Base-by-base conservation (phyloP, 75 land plant species). In the Azolla pinnata region DNA sequence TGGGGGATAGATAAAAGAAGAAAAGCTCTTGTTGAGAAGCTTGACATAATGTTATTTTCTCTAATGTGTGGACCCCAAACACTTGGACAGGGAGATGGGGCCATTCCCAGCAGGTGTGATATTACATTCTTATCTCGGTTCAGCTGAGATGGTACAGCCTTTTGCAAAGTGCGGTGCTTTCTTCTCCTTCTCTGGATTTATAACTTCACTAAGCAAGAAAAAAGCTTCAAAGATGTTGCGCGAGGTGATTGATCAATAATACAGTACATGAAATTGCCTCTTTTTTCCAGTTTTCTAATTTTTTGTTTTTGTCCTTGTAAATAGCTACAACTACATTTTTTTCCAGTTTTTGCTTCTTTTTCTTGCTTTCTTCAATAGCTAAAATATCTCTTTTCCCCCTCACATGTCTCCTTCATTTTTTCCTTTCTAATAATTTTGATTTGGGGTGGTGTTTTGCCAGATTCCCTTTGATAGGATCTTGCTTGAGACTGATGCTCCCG, bases 141-240 rank as follows among this genome's bases (percentile, higher is more conserved):
- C 96, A 54, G 80, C 87, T 31, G 99, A 95, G 68, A 80, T 86
- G 77, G 90, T 95, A 54, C 72, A 82, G 21, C 67, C 51, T 1
- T 63, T 95, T n/a, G 72, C 81, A 18, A 86, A 89, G 59, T 72
- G 72, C 34, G 86, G 86, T 23, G 81, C 83, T 29, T 95, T 86
- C 68, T 95, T 95, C 67, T 95, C 99, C 16, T 89, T 95, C 47
- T 95, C 99, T 60, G 99, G 98, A 0, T 79, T 67, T 66, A 63
- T 81, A n/a, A 86, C 80, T 33, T 64, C 72, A 21, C 47, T 89
- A 76, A 81, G 88, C 65, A 30, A 24, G 20, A 45, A 73, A 62
- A 81, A 89, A 60, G 90, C 99, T 23, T 83, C 73, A 67, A 70
- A 78, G 54, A 75, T 95, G 69, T 54, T 91, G 21, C 75, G 60